Evolutionary conservation across 495 filamentous ascomycete species (phyloP).

Genomic region (Platismatia glauca): DNA sequence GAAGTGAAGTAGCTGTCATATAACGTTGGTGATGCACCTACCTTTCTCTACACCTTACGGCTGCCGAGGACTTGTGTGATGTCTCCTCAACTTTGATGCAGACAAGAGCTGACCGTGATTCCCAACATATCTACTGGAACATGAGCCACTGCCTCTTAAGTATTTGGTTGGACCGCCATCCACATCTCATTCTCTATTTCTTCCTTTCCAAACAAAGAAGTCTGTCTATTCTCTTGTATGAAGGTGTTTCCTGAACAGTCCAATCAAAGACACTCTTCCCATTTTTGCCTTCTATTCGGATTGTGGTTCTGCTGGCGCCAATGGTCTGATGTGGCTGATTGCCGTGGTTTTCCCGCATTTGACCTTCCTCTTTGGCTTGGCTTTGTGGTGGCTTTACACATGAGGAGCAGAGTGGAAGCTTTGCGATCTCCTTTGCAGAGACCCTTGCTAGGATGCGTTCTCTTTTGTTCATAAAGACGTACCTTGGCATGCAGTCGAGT

Average conservation of each 20-base stretch:
- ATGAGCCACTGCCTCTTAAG: background rate
- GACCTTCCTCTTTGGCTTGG: background rate
- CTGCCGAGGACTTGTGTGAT: background rate
- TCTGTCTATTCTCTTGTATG: background rate
- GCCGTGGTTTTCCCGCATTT: background rate
- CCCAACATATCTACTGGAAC: background rate
- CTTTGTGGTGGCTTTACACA: background rate
- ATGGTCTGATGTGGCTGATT: background rate
- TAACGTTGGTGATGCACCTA: background rate
- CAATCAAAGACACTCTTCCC: background rate
- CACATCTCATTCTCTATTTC: background rate
- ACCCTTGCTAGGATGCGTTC: background rate
- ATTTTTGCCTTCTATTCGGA: background rate
- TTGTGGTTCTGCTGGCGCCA: background rate
- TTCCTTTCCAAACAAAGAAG: background rate
- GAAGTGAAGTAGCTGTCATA: background rate
- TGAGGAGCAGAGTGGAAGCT: background rate
- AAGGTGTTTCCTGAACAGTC: background rate
- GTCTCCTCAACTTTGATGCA: background rate
- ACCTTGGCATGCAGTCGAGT: background rate
- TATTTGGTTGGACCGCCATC: background rate
- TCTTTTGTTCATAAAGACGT: background rate
- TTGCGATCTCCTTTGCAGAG: background rate
- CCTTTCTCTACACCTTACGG: background rate
- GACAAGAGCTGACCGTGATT: background rate